Base-by-base conservation (phyloP, 176 grass and related monocot genomes). In the Triticum aestivum region DNA sequence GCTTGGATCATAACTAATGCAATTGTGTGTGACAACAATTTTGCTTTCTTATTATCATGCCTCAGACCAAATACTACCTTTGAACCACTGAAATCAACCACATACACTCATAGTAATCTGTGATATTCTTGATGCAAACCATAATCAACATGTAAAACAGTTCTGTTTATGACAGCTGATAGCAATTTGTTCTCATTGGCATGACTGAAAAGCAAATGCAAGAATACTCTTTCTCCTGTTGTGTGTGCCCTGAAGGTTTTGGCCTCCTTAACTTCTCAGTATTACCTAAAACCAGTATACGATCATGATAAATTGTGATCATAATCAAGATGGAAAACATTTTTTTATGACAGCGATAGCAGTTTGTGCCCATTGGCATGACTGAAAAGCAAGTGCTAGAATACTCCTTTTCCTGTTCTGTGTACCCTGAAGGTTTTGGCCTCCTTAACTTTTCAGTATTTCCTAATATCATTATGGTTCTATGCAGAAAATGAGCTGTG, bases 401-500 rank as follows among this genome's bases (percentile, higher is more conserved):
- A 58, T 42, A 73, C 34, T 30, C 2, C 45, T 84, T 32, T 6
- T 63, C 23, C 5, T 83, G 47, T 14, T 75, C 17, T 84, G 24
- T 84, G 26, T 45, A 12, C 33, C 26, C 18, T 84, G 26, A 51
- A 75, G 82, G 26, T 6, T 65, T 73, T 83, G 52, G 51, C 5
- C 26, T 30, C 51, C 41, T 62, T 82, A 67, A 74, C 61, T 84
- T 82, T 78, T 86, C 11, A 75, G 26, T 69, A 80, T 87, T 69
- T 47, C 75, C 29, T 30, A 52, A 52, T 75, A 30, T 6, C 6
- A 80, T 74, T 79, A 73, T 52, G 37, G 61, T 76, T 85, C 81
- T 89, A 47, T 83, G n/a, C 83, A 99, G 94, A 78, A 85, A 84
- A 18, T 35, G 10, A 86, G 90, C 70, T 92, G 92, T 89, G 90